A percentile compares a stretch with the other conserved stretches of the same genome.
phyloP scores from a whole-genome alignment of 2,329 filamentous ascomycete genomes.

The Fusarium camptoceras region DNA sequence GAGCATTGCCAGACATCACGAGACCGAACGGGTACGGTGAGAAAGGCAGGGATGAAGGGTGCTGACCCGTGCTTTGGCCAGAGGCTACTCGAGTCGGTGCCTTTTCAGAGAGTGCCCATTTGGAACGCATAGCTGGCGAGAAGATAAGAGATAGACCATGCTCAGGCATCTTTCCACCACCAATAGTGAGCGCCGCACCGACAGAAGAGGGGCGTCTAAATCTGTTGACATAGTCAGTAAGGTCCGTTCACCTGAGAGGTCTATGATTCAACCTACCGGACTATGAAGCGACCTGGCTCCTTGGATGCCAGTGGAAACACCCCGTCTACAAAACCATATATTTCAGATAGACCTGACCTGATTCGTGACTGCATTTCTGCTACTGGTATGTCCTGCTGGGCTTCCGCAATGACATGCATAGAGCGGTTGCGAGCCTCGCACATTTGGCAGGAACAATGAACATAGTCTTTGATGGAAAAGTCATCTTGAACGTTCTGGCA shows the following conservation, averaged over 20 bases:
- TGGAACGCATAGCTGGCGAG: slow-evolving; percentile 48
- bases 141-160: slow-evolving; percentile 45
- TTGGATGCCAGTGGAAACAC: slow-evolving; percentile 36
- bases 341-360: slow-evolving; percentile 45
- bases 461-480: slow-evolving; percentile 39
- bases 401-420: slow-evolving; percentile 44
- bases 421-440: slow-evolving; percentile 50
- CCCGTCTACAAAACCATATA: slow-evolving; percentile 50
- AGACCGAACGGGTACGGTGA: slow-evolving; percentile 10
- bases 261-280: slow-evolving; percentile 44
- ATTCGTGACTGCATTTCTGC: slow-evolving; percentile 47
- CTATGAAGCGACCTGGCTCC: slow-evolving; percentile 40
- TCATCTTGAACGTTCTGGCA: slow-evolving; percentile 43
- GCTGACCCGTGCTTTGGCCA: slow-evolving; percentile 5
- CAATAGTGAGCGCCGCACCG: slow-evolving; percentile 42
- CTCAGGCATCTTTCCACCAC: slow-evolving; percentile 42
- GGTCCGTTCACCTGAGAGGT: not conserved
- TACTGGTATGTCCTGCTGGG: not conserved
- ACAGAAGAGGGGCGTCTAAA: slow-evolving; percentile 47
- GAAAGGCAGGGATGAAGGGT: slow-evolving; percentile 2
- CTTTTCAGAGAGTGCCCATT: slow-evolving; percentile 43
- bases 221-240: slow-evolving; percentile 29
- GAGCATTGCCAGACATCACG: not conserved
- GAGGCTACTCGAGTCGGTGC: slow-evolving; percentile 2
- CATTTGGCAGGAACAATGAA: slow-evolving; percentile 46